Percentiles rank a stretch among this genome's conserved stretches.
phyloP scores from a whole-genome alignment of 331 rosid species.

The Pyrus hybrid region DNA sequence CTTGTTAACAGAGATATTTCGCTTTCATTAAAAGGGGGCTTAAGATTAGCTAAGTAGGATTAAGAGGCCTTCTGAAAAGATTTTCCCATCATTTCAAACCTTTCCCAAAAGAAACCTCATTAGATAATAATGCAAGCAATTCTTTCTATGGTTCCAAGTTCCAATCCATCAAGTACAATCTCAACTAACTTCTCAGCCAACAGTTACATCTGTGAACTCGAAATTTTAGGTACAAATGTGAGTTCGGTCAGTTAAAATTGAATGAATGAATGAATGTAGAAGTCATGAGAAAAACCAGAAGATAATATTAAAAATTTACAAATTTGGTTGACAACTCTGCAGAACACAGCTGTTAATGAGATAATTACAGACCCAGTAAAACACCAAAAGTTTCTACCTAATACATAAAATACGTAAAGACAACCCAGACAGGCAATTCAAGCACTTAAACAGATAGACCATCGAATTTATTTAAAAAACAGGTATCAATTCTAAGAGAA shows the following conservation, averaged over 20 bases:
- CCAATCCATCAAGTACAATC: neutral
- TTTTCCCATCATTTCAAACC: conserved; percentile 2
- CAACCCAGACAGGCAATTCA: neutral
- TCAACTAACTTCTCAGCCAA: neutral
- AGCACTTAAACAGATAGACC: conserved; percentile 2
- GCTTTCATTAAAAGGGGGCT: conserved; percentile 1
- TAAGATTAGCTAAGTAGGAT: neutral
- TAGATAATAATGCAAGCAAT: neutral
- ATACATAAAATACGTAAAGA: neutral
- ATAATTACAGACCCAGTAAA: conserved; percentile 1
- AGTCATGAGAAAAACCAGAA: neutral
- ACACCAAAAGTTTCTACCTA: neutral
- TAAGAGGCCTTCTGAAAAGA: neutral
- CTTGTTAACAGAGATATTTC: conserved; percentile 1
- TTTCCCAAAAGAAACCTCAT: neutral
- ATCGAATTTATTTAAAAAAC: neutral
- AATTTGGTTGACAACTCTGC: neutral
- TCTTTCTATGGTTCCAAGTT: neutral
- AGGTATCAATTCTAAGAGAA: neutral
- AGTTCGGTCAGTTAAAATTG: fast-evolving
- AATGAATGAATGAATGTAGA: neutral
- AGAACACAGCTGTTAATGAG: conserved; percentile 35
- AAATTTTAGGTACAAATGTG: neutral
- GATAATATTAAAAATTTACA: neutral
- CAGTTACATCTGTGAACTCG: too few relatives aligned